Base-by-base conservation (phyloP, 306 rosid genomes). In the Arachis hypogaea region DNA sequence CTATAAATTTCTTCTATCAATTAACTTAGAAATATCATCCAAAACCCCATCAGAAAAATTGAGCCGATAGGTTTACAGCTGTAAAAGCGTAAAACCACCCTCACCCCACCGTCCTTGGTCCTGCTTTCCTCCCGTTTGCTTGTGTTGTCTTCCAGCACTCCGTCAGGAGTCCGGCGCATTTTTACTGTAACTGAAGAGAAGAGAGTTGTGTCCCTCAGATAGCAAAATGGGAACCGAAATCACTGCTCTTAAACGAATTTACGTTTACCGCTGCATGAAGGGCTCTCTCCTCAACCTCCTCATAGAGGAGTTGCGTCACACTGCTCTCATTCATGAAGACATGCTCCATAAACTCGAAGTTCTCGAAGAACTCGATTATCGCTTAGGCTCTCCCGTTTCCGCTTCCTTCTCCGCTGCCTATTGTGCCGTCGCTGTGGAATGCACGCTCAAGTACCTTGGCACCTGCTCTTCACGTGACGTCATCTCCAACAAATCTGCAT, bases 381-480 rank as follows among this genome's bases (percentile, higher is more conserved):
- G 14, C 12, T 64, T 71, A 4, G 86, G 72, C 0, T 9, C 47
- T 76, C 55, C 79, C 5, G 6, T 69, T 5, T 29, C 18, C 18
- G 55, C 81, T 9, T 6, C 87, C 30, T 76, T 89, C 84, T 66
- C 12, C 38, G 80, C 74, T 2, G 93, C 93, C 3, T 92, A 87
- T 36, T 74, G 84, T 6, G 83, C 89, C 0, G 84, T 92, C 52
- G 92, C 92, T 0, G 76, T 86, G 12, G 96, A 92, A 22, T 80
- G 83, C 36, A 83, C 96, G 2, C 80, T 85, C 14, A 86, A 78
- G 67, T 75, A 57, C 29, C 22, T 92, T 29, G 76, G 11, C 5
- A 5, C 77, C 9, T 78, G 11, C 2, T 70, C 51, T 5, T n/a
- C 29, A 0, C 16, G 4, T 33, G 38, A 33, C 38, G 38, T 33